These are phyloP conservation scores for Pichia ethanolica DNA, from an alignment of 805 yeast species.

Conservation along the genomic window DNA sequence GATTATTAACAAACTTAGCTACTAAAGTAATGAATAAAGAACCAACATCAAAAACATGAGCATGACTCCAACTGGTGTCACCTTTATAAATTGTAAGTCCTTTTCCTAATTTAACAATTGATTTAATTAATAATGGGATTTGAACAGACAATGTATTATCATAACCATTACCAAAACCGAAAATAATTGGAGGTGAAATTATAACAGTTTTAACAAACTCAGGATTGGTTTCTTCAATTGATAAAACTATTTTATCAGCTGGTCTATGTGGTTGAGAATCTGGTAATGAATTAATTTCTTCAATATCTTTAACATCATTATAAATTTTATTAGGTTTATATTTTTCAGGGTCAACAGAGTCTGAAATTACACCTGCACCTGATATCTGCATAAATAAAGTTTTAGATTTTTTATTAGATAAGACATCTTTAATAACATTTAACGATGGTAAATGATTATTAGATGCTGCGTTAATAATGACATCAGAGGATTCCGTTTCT, in stretches of 20 bases:
- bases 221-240: neutral
- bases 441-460: neutral
- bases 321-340: neutral
- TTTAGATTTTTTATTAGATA: neutral
- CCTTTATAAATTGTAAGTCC: slow-evolving; percentile 1
- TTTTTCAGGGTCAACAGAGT: neutral
- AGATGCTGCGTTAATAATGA: neutral
- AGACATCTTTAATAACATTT: neutral
- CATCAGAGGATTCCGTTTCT: neutral
- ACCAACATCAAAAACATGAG: slow-evolving; percentile 2
- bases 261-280: slow-evolving; percentile 3
- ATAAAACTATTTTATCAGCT: slow-evolving; percentile 1
- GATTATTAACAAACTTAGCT: neutral
- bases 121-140: neutral
- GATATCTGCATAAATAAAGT: slow-evolving; percentile 1
- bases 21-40: neutral
- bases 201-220: neutral
- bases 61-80: slow-evolving; percentile 3
- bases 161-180: slow-evolving; percentile 1
- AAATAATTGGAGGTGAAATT: neutral
- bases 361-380: neutral
- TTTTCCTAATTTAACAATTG: neutral
- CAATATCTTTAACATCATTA: neutral
- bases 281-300: slow-evolving; percentile 1
- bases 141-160: neutral